Evolutionary conservation across 192 early-diverging fungal species (phyloP).

Genomic region (Entomortierella chlamydospora): DNA sequence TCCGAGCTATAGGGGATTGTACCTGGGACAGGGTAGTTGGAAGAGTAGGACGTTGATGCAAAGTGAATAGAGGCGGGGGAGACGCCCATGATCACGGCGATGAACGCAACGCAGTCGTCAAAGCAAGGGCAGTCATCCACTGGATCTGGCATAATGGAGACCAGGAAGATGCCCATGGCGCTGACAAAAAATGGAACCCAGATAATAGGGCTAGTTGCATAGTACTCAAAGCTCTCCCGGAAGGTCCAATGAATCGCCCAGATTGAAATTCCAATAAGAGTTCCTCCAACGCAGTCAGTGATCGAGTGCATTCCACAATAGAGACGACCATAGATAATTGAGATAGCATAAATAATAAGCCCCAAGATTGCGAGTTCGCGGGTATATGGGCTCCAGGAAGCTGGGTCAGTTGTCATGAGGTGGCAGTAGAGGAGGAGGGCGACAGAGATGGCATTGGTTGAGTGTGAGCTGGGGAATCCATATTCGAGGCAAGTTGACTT

Average conservation of each 20-base stretch:
- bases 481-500: slow-evolving; percentile 82
- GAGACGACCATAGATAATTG: slow-evolving; percentile 80
- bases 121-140: slow-evolving; percentile 81
- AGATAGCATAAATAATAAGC: slow-evolving; percentile 63
- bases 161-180: slow-evolving; percentile 41
- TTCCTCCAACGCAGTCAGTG: slow-evolving; percentile 71
- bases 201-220: slow-evolving; percentile 46
- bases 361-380: slow-evolving; percentile 52
- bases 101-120: slow-evolving; percentile 77
- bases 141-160: slow-evolving; percentile 69
- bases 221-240: slow-evolving; percentile 35
- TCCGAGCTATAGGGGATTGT: slow-evolving; percentile 54
- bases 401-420: slow-evolving; percentile 54
- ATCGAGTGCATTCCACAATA: slow-evolving; percentile 92
- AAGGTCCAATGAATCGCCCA: slow-evolving; percentile 70
- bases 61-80: slow-evolving; percentile 68
- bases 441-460: slow-evolving; percentile 85
- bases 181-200: slow-evolving; percentile 39
- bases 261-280: slow-evolving; percentile 69
- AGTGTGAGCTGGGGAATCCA: slow-evolving; percentile 93
- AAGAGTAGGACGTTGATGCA: slow-evolving; percentile 50
- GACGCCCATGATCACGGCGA: slow-evolving; percentile 71
- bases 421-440: slow-evolving; percentile 66
- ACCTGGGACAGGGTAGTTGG: slow-evolving; percentile 39
- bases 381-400: slow-evolving; percentile 54